These are phyloP conservation scores for Hirschioporus abietinus DNA, from an alignment of 768 basidiomycete genomes.

Conservation along the genomic window DNA sequence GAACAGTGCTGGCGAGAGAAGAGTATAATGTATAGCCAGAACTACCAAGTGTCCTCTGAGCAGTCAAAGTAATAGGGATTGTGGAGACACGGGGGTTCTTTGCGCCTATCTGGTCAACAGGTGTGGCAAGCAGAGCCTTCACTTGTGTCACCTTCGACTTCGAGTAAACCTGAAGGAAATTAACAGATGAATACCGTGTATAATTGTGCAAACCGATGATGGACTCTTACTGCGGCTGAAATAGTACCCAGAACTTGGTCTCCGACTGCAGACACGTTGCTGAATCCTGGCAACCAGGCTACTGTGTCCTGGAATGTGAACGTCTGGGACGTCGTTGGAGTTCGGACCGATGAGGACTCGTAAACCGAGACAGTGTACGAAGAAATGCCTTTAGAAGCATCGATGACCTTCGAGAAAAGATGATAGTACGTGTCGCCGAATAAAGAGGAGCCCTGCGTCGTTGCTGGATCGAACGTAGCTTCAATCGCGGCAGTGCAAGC, in stretches of 20 bases:
- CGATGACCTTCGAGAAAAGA: not conserved
- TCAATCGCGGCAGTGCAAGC: not conserved
- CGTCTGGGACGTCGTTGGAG: not conserved
- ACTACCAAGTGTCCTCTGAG: not conserved
- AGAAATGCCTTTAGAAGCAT: not conserved
- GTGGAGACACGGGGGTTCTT: not conserved
- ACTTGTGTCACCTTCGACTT: not conserved
- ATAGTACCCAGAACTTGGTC: not conserved
- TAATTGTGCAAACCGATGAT: not conserved
- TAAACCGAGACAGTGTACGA: not conserved
- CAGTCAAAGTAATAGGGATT: not conserved
- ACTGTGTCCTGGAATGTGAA: not conserved
- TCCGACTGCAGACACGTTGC: not conserved
- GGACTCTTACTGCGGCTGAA: not conserved
- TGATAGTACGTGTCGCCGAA: constrained; percentile 4
- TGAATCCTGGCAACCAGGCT: not conserved
- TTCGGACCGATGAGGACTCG: not conserved
- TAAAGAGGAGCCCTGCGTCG: not conserved
- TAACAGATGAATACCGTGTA: not conserved
- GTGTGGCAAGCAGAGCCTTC: not conserved
- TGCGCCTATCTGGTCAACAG: not conserved
- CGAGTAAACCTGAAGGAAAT: not conserved
- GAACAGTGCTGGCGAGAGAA: not conserved
- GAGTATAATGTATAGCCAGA: not conserved
- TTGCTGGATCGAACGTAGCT: not conserved